These are phyloP conservation scores for Colletotrichum orbiculare DNA, from an alignment of 2,329 filamentous ascomycete genomes.

Conservation along the genomic window DNA sequence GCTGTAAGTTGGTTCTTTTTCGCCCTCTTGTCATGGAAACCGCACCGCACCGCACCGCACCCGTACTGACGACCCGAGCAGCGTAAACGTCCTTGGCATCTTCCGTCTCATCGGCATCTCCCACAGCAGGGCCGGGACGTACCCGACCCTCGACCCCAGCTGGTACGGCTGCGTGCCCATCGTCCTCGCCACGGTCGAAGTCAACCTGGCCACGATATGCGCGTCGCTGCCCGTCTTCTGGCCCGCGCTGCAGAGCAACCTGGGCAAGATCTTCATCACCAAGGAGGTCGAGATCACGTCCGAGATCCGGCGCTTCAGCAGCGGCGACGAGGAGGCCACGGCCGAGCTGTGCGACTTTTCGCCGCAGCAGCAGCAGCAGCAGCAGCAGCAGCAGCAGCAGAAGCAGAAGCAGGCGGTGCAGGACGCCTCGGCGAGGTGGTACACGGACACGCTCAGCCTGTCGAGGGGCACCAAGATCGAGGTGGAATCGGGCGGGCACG, in stretches of 20 bases:
- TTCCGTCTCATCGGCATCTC: conserved; percentile 46
- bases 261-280: conserved; percentile 49
- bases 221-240: conserved; percentile 33
- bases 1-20: too few species aligned
- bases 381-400: background rate
- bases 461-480: conserved; percentile 5
- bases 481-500: background rate
- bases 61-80: conserved; percentile 30
- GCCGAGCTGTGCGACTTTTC: conserved; percentile 22
- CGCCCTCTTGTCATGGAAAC: rapidly evolving
- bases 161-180: conserved; percentile 49
- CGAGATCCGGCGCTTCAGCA: conserved; percentile 32
- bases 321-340: conserved; percentile 5
- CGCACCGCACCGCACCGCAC: too few species aligned
- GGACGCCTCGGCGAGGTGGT: conserved; percentile 1
- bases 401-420: background rate
- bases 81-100: conserved; percentile 37
- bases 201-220: conserved; percentile 40
- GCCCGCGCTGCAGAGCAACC: conserved; percentile 40
- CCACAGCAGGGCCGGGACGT: conserved; percentile 43
- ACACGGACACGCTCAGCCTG: background rate
- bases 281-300: conserved; percentile 46
- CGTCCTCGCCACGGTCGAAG: conserved; percentile 47
- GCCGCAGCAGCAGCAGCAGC: background rate
- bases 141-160: conserved; percentile 48